Evolutionary conservation across 2,329 filamentous ascomycete species (phyloP).

Genomic region (Hymenoscyphus linearis): DNA sequence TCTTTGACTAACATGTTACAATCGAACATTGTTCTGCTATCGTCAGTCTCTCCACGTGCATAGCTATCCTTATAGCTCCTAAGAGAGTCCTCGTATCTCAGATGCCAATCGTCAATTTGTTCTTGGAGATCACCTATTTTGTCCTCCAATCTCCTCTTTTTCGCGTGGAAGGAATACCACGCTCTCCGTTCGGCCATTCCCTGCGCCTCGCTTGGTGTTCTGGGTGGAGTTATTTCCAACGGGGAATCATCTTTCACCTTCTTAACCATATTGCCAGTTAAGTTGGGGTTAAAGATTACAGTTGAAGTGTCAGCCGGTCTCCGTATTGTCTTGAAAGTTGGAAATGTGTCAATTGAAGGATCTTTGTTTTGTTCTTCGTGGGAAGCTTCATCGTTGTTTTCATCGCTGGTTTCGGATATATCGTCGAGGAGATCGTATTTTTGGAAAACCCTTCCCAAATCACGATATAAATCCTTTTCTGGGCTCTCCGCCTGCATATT

Average conservation of each 20-base stretch:
- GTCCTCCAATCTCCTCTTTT: not conserved
- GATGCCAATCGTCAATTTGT: conserved; percentile 12
- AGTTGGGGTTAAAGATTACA: too few species aligned
- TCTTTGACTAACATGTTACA: conserved; percentile 6
- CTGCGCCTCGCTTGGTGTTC: not conserved
- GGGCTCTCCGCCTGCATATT: not conserved
- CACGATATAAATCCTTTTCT: not conserved
- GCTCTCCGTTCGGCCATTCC: not conserved
- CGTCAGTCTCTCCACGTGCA: not conserved
- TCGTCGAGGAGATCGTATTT: conserved; percentile 4
- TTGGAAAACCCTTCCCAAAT: not conserved
- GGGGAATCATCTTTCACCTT: too few species aligned
- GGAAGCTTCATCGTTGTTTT: not conserved
- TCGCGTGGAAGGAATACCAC: not conserved
- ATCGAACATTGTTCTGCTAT: conserved; percentile 14
- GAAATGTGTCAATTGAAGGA: too few species aligned
- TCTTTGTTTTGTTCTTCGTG: not conserved
- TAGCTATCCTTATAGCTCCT: not conserved
- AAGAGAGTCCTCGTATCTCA: conserved; percentile 9
- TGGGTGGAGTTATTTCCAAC: not conserved
- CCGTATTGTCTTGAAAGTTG: too few species aligned
- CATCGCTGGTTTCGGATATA: not conserved
- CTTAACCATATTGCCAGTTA: too few species aligned
- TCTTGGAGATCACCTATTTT: conserved; percentile 4
- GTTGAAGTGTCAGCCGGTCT: too few species aligned